phyloP scores from a whole-genome alignment of 192 early-diverging fungal genomes.

The Allomyces macrogynus region DNA sequence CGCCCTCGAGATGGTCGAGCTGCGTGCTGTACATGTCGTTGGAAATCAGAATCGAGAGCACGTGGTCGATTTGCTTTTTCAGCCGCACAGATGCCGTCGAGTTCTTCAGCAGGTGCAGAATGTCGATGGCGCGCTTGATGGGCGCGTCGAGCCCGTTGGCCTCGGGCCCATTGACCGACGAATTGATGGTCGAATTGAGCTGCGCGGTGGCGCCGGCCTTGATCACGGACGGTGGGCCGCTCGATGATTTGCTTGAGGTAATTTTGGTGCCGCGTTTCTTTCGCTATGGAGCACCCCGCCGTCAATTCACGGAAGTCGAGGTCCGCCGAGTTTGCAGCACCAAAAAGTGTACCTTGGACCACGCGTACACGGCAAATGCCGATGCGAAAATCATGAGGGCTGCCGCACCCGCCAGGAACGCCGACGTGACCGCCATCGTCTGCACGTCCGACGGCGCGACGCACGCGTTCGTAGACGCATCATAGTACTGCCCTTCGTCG shows the following conservation, averaged over 20 bases:
- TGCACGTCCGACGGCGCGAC: neutral
- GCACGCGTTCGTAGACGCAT: neutral
- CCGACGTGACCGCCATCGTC: neutral
- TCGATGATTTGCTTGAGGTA: too few relatives aligned
- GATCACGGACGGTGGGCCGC: too few relatives aligned
- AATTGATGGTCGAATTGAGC: too few relatives aligned
- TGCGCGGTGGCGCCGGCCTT: too few relatives aligned
- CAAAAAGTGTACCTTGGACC: neutral
- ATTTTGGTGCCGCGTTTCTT: too few relatives aligned
- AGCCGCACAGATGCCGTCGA: slow-evolving; percentile 12
- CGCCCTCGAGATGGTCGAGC: slow-evolving; percentile 30
- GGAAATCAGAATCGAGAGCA: slow-evolving; percentile 22
- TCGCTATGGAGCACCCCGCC: too few relatives aligned
- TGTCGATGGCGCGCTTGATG: slow-evolving; percentile 25
- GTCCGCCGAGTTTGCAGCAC: too few relatives aligned
- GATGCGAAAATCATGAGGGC: neutral
- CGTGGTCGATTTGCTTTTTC: slow-evolving; percentile 20
- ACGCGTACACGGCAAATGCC: neutral
- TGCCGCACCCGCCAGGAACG: neutral
- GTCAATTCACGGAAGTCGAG: too few relatives aligned
- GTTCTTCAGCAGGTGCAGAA: slow-evolving; percentile 18
- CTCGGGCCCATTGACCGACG: slow-evolving; percentile 9
- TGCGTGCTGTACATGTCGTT: slow-evolving; percentile 25
- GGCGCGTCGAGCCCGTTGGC: slow-evolving; percentile 29
- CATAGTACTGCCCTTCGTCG: neutral